A percentile compares a stretch with the other conserved stretches of the same genome.
Conservation (phyloP, 805 yeast species). For the Nakazawaea wyomingensis region DNA sequence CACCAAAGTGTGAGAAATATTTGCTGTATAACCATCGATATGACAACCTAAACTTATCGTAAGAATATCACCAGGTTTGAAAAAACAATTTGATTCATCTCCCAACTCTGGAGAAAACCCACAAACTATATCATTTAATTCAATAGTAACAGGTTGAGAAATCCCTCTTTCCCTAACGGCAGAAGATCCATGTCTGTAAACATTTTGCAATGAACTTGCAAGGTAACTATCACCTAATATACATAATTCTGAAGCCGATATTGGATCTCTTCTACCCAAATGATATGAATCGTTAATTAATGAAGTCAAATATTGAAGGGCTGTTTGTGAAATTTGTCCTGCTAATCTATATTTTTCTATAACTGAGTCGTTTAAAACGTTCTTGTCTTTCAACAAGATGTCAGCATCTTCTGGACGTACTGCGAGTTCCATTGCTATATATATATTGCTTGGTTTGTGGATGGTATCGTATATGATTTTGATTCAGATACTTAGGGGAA, state of each 20-base stretch:
- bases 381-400: conserved; percentile 65
- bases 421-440: conserved; percentile 58
- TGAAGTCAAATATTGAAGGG: conserved; percentile 57
- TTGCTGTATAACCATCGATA: conserved; percentile 91
- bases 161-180: conserved; percentile 83
- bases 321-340: conserved; percentile 84
- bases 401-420: conserved; percentile 72
- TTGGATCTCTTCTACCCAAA: conserved; percentile 39
- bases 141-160: conserved; percentile 86
- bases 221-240: conserved; percentile 75
- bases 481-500: not conserved
- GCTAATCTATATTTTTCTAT: conserved; percentile 83
- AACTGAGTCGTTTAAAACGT: conserved; percentile 54
- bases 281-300: conserved; percentile 76
- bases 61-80: conserved; percentile 76
- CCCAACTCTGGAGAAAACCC: conserved; percentile 88
- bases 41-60: conserved; percentile 86
- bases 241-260: conserved; percentile 69
- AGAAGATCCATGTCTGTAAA: conserved; percentile 46
- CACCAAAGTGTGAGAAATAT: conserved; percentile 80
- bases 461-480: not conserved
- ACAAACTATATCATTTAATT: conserved; percentile 68
- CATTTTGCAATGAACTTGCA: conserved; percentile 49
- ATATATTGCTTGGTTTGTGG: not conserved
- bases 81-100: conserved; percentile 41